Base-by-base conservation (phyloP, 2,329 filamentous ascomycete genomes). In the Calonectria pauciramosa region DNA sequence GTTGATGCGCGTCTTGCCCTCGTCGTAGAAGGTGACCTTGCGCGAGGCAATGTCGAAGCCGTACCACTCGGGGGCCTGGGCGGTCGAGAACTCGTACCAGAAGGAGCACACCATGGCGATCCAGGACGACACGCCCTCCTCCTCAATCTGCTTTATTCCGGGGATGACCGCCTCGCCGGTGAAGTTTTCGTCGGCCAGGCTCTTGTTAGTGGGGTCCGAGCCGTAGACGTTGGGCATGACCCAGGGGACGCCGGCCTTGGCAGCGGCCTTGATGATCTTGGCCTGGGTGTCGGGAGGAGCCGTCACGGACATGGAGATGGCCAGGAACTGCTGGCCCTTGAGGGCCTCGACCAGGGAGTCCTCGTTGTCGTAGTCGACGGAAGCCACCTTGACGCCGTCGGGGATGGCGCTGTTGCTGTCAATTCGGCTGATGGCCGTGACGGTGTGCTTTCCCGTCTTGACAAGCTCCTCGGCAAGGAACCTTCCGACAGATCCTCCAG, bases 11-110 rank as follows among this genome's bases (percentile, higher is more conserved):
- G 86, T 88, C 26, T 86, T 87, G 0, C 93, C 93, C 34, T 91
- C 89, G 74, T 91, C 91, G 72, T 86, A 90, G n/a, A 90, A 80
- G 0, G 86, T 88, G 16, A 89, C 74, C 13, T 79, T 82, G 2
- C 82, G 82, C 36, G 87, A 85, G 32, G 81, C 80, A 73, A 90
- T 84, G 77, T 91, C 88, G 81, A 91, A 88, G 5, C 90, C 90
- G 26, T 86, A 90, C 36, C 85, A 84, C 10, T 77, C 65, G 1
- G 82, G 67, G 0, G 83, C 84, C 4, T 84, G 83, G 0, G 85
- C 86, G 0, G 91, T 78, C 67, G 87, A 90, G 72, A 87, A 90
- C 65, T 91, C 87, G 76, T 91, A 91, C 90, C 90, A 91, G 75
- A 88, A 90, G 2, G 86, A 86, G 78, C 90, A 91, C 85, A 86